A percentile compares a stretch with the other conserved stretches of the same genome.
These are phyloP conservation scores for Thielaviopsis euricoi DNA, from an alignment of 2,329 filamentous ascomycete genomes.

Conservation along the genomic window DNA sequence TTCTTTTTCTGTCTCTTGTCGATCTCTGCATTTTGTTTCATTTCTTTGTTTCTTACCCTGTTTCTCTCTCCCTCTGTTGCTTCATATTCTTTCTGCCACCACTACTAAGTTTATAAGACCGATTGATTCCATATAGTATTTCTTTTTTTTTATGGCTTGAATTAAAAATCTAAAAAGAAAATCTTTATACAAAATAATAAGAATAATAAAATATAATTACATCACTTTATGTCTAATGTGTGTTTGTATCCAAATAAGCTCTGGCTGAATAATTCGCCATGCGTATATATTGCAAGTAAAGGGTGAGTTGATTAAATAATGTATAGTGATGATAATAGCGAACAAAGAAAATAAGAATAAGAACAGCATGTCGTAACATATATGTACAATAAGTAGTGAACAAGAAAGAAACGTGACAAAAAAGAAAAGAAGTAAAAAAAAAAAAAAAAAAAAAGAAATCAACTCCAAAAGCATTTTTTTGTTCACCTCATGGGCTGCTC, in stretches of 20 bases:
- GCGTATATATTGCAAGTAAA: too few relatives aligned
- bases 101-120: neutral
- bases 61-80: neutral
- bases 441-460: neutral
- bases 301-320: neutral
- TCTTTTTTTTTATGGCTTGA: too few relatives aligned
- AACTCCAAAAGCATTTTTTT: neutral
- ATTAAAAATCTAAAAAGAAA: neutral
- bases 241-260: too few relatives aligned
- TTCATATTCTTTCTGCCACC: too few relatives aligned
- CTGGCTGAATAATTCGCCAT: too few relatives aligned
- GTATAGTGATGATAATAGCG: neutral
- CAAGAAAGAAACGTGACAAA: neutral
- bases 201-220: too few relatives aligned
- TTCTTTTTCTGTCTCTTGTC: neutral
- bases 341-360: neutral
- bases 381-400: too few relatives aligned
- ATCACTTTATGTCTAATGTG: too few relatives aligned
- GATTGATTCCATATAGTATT: too few relatives aligned
- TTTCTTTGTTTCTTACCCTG: too few relatives aligned
- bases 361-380: too few relatives aligned
- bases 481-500: neutral
- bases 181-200: neutral
- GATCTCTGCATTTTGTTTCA: neutral
- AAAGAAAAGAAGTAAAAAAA: neutral